Evolutionary conservation across 805 yeast genomes (phyloP), one percentile per base, ranked within the genome.

Genomic region (Saccharomycopsis schoenii): DNA sequence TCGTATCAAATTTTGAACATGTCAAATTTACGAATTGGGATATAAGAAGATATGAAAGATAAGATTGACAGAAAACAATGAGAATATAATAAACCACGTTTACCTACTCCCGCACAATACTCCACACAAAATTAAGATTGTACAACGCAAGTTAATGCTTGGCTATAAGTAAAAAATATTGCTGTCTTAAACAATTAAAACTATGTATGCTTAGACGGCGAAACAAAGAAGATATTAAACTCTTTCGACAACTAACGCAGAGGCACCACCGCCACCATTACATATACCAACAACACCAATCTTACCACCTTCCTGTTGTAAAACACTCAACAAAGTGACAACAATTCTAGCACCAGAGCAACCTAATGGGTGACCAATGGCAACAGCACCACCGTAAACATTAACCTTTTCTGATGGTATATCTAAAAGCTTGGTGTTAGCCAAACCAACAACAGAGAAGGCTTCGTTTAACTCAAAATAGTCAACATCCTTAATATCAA

Each of bases 191-290:
- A 29, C 34, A 29, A 6, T 42, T 42, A 24, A 42, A 17, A 42
- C 17, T 42, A 2, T 15, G 9, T n/a, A 42, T 42, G 8, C 50
- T 2, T 10, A 42, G 3, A n/a, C 34, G 1, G 5, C 17, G 50
- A 19, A 17, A 17, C 6, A 17, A 17, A 42, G 17, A 21, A 42
- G 12, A 4, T n/a, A n/a, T 39, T 58, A 62, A 34, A 61, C 70
- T 69, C 79, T 83, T 78, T 92, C 97, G 69, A 94, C 82, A 64
- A 94, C 89, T 69, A 94, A 79, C 29, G 98, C 86, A 61, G 96
- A 87, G 57, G 97, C 98, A 73, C 99, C 99, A 73, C 99, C 99
- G 70, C 99, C 99, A 79, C 99, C 99, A 75, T 94, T 94, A 82
- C 99, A 94, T 72, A 94, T 86, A 73, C 90, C 97, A 69, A 97